Evolutionary conservation across 176 grass and related monocot genomes (phyloP).

Genomic region (Lolium perenne): DNA sequence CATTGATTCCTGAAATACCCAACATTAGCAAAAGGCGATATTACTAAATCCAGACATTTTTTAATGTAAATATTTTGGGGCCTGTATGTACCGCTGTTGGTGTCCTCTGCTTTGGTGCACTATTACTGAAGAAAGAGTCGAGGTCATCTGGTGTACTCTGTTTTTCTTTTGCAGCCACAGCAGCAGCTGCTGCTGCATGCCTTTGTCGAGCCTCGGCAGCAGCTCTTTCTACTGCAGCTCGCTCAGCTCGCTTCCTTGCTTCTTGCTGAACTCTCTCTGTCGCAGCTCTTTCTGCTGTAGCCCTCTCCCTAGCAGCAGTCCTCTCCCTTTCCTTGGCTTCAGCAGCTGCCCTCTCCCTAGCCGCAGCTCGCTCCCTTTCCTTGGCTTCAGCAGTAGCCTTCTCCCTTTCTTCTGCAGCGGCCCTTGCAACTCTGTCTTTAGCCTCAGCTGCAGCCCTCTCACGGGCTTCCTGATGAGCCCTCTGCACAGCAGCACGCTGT

Average conservation of each 20-base stretch:
- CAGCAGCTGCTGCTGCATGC: slow-evolving; percentile 58
- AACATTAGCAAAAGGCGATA: slow-evolving; percentile 43
- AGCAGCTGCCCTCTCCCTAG: slow-evolving; percentile 45
- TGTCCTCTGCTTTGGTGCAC: slow-evolving; percentile 67
- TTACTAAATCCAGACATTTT: neutral
- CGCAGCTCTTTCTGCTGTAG: slow-evolving; percentile 58
- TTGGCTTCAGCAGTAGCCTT: slow-evolving; percentile 43
- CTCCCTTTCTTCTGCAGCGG: slow-evolving; percentile 50
- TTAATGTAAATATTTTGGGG: slow-evolving; percentile 39
- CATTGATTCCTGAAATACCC: slow-evolving; percentile 67
- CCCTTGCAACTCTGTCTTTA: slow-evolving; percentile 64
- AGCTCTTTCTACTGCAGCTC: slow-evolving; percentile 73
- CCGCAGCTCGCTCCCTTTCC: slow-evolving; percentile 29
- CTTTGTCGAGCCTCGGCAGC: slow-evolving; percentile 70
- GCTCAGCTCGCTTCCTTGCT: slow-evolving; percentile 70
- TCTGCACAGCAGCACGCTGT: slow-evolving; percentile 75
- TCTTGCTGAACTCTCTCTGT: slow-evolving; percentile 64
- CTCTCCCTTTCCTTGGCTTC: slow-evolving; percentile 71
- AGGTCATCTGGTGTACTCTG: slow-evolving; percentile 76
- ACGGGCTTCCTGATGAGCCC: slow-evolving; percentile 64
- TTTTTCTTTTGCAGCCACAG: slow-evolving; percentile 63
- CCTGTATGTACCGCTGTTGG: slow-evolving; percentile 53
- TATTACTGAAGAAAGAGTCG: slow-evolving; percentile 83
- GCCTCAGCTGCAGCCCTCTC: slow-evolving; percentile 61
- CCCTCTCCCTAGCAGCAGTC: slow-evolving; percentile 54